Conservation (phyloP, 2,329 filamentous ascomycete genomes). For the Cryphonectria carpinicola region DNA sequence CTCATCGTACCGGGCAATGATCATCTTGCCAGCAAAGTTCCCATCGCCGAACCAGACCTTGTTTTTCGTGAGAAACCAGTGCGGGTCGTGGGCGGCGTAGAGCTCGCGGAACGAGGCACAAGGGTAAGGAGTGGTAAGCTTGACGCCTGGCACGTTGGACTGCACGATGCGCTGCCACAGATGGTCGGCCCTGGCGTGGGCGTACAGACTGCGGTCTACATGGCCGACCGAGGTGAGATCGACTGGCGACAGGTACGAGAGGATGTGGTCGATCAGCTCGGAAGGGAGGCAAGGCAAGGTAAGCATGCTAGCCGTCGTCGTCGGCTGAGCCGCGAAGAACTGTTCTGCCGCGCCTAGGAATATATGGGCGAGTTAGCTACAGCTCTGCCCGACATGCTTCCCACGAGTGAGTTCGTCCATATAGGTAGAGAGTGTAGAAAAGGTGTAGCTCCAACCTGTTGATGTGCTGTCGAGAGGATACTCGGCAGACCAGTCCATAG, state of each 20-base stretch:
- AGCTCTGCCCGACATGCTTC: not conserved
- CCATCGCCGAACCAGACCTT: conserved; percentile 87
- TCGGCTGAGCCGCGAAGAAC: not conserved
- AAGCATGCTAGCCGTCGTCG: not conserved
- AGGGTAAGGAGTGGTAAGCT: conserved; percentile 59
- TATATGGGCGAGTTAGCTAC: not conserved
- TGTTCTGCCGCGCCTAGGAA: not conserved
- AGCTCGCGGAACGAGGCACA: conserved; percentile 70
- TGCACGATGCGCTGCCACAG: conserved; percentile 76
- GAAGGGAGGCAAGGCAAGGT: conserved; percentile 64
- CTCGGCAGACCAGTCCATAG: not conserved
- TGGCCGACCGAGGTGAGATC: conserved; percentile 65
- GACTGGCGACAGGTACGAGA: conserved; percentile 65
- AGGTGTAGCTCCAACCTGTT: conserved; percentile 5
- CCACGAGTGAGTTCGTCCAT: not conserved
- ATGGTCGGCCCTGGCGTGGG: conserved; percentile 65
- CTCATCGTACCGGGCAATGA: conserved; percentile 78
- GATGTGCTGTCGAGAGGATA: not conserved
- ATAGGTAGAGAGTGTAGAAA: not conserved
- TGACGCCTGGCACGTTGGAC: conserved; percentile 62
- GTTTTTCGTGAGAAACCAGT: conserved; percentile 81
- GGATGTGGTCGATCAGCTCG: conserved; percentile 75
- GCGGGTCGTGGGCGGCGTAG: conserved; percentile 73
- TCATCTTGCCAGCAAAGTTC: conserved; percentile 72
- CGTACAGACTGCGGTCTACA: conserved; percentile 65